Base-by-base conservation (phyloP, 2,329 filamentous ascomycete species). In the Fusarium acutatum region DNA sequence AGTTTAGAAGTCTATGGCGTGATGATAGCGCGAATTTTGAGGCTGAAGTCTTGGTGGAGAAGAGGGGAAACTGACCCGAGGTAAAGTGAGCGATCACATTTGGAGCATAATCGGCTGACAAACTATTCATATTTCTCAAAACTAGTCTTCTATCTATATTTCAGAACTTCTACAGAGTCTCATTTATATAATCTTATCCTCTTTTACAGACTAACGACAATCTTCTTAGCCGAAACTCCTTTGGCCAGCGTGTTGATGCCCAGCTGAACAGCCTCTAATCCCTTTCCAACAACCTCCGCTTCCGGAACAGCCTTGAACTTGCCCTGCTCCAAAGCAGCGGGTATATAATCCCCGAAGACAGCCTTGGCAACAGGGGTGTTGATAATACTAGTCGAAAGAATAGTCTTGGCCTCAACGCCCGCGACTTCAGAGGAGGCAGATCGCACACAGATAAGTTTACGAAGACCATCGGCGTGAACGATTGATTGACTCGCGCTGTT, bases 221-320 rank as follows among this genome's bases (percentile, higher is more conserved):
- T 67, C 46, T 73, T 73, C 38, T 72, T 73, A 0, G 71, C 71
- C 3, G 71, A 74, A 14, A 74, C 67, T 3, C 71, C 71, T 50
- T 58, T 68, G 11, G 61, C 67, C 8, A 74, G 24, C 5, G 62
- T 60, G 46, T 60, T 56, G 1, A 73, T 32, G 12, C 69, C 70
- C 22, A 47, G 20, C n/a, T 73, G 70, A 22, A 73, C 28, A 35
- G 44, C 47, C 7, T 64, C 54, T 6, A 73, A 41, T 0, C 71
- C 71, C 15, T 69, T 72, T 17, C 71, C 71, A 40, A 73, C 46
- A 20, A 68, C 71, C 22, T 56, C 30, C 3, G 71, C 58, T n/a
- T 60, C 64, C 5, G 71, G 71, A 4, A 66, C 67, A 30, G 62
- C 60, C 49, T 64, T 67, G 9, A 73, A 64, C 11, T 59, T 64